Percentiles rank a stretch among this genome's conserved stretches.
phyloP scores from a whole-genome alignment of 176 grass and related monocot species.

The Bonia amplexicaulis region DNA sequence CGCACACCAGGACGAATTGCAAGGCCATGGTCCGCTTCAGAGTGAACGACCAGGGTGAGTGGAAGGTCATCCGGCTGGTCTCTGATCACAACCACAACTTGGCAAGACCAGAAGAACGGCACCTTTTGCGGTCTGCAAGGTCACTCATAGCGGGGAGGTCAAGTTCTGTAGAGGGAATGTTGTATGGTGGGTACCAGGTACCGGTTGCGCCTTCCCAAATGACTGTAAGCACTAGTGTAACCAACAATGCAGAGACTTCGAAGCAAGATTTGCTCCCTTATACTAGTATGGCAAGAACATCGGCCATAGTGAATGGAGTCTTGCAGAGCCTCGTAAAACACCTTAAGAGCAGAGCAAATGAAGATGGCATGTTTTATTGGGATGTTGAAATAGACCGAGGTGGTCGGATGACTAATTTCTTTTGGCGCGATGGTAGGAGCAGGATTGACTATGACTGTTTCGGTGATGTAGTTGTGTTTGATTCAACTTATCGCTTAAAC shows the following conservation, averaged over 20 bases:
- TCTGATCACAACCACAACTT: constrained; percentile 75
- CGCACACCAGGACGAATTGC: constrained; percentile 73
- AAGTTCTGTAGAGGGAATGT: constrained; percentile 45
- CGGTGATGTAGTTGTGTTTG: constrained; percentile 73
- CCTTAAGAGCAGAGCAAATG: constrained; percentile 53
- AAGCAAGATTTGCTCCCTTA: constrained; percentile 41
- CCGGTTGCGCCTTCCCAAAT: constrained; percentile 32
- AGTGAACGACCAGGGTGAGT: constrained; percentile 58
- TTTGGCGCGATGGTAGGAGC: constrained; percentile 72
- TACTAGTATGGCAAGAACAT: neutral
- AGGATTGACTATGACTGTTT: constrained; percentile 71
- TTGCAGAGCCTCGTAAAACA: constrained; percentile 55
- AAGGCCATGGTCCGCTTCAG: constrained; percentile 76
- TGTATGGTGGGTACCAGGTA: constrained; percentile 47
- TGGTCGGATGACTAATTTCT: constrained; percentile 61
- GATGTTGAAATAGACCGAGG: constrained; percentile 62
- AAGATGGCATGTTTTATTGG: constrained; percentile 83
- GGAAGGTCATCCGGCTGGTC: constrained; percentile 65
- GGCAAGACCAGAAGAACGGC: constrained; percentile 65
- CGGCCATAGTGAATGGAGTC: constrained; percentile 35
- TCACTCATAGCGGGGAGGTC: constrained; percentile 66
- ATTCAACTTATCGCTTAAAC: constrained; percentile 64
- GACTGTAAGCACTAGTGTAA: constrained; percentile 3
- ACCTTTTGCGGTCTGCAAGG: constrained; percentile 67
- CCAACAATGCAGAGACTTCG: constrained; percentile 27